Evolutionary conservation across 306 rosid species (phyloP), one percentile per base, ranked within the genome.

Genomic region (Fragaria iinumae): DNA sequence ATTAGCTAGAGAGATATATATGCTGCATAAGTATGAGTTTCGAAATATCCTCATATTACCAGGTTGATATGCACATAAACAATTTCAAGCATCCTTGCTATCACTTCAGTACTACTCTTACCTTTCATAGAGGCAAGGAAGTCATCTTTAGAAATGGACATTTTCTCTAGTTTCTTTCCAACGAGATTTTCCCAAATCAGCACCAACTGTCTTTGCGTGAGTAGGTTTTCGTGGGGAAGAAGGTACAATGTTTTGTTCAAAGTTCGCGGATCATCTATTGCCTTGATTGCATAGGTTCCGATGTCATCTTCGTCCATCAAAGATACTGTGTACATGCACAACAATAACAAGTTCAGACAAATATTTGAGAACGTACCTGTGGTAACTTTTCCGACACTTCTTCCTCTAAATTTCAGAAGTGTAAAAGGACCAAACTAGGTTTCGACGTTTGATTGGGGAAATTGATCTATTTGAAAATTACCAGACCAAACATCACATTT

Each of bases 231-330:
- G 16, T 84, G 88, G 57, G 98, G 96, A 79, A 92, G 84, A 67
- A 93, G 85, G 62, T 91, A 91, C 11, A 93, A 23, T 4, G 96
- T 90, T 83, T 93, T 93, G 93, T 93, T 91, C 75, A 85, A 55
- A 4, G 98, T 91, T 77, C 96, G 66, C 2, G 91, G 93, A 78
- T 93, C 97, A 25, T 90, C 93, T 66, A 92, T 86, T 76, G 94
- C 72, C 78, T 89, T 93, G 18, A 90, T 88, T 21, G 96, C 81
- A 84, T 93, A 93, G 29, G 79, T 80, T 18, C 83, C 91, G 1
- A 91, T 78, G 80, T 93, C 97, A 68, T 93, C 93, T 84, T 91
- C 98, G 25, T 90, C 91, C 88, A 88, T 17, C 9, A 16, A 81
- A 25, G 83, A 80, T 71, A 20, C 97, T 93, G 84, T 20, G 1